A percentile compares a stretch with the other conserved stretches of the same genome.
These are phyloP conservation scores for Blastocladiella emersonii DNA, from an alignment of 371 early-diverging fungal genomes.

Conservation along the genomic window DNA sequence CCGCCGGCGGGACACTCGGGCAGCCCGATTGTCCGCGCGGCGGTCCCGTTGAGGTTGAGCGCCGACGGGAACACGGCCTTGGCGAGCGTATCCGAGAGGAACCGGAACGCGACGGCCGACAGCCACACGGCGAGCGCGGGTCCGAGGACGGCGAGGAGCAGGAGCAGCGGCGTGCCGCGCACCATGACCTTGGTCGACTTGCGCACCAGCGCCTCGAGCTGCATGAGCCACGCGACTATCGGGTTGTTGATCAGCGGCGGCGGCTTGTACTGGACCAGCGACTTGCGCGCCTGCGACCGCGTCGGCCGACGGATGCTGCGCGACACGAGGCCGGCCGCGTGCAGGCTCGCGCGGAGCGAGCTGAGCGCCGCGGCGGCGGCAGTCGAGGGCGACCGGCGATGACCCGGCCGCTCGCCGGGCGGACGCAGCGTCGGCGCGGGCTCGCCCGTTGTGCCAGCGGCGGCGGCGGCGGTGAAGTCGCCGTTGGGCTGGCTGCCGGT, in stretches of 20 bases:
- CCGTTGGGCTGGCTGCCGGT: no score
- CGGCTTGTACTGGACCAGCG: not conserved
- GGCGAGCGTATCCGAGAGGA: not conserved
- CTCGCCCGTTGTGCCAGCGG: no score
- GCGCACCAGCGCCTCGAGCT: not conserved
- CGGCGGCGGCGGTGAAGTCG: no score
- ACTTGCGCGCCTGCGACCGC: not conserved
- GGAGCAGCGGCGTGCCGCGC: not conserved
- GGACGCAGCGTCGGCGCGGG: no score
- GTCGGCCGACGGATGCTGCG: not conserved
- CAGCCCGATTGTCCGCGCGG: not conserved
- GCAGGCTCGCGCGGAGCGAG: not conserved
- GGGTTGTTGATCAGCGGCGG: not conserved
- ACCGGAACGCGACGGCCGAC: not conserved
- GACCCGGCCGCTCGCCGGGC: not conserved
- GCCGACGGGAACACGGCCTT: not conserved
- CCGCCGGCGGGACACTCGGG: not conserved
- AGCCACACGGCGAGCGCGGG: not conserved
- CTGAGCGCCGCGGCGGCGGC: not conserved
- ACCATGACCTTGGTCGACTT: not conserved
- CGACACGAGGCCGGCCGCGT: not conserved
- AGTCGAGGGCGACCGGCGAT: not conserved
- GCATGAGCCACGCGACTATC: not conserved
- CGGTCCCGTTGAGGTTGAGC: not conserved
- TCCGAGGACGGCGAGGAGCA: not conserved